phyloP scores from a whole-genome alignment of 495 filamentous ascomycete species.

The Pyrenula aspistea region DNA sequence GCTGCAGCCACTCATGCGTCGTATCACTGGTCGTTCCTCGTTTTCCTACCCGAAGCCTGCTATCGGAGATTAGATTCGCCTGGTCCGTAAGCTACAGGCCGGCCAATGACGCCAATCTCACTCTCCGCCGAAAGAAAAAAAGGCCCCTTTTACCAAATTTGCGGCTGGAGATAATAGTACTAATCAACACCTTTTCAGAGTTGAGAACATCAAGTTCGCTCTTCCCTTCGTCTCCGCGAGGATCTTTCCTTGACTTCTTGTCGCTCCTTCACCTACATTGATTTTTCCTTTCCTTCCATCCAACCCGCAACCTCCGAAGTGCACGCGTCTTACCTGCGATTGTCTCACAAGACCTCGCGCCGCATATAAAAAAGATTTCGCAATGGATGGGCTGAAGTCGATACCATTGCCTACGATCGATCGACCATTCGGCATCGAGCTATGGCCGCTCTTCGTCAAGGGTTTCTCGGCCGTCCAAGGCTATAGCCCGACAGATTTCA shows the following conservation, averaged over 20 bases:
- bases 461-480: conserved; percentile 62
- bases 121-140: no score
- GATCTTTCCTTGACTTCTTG: conserved; percentile 9
- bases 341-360: neutral
- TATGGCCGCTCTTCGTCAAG: conserved; percentile 93
- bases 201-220: conserved; percentile 8
- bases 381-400: neutral
- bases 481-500: conserved; percentile 47
- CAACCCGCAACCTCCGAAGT: neutral
- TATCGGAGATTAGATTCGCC: neutral
- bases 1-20: neutral
- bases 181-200: no score
- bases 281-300: conserved; percentile 7
- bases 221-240: conserved; percentile 13
- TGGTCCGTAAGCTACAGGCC: neutral
- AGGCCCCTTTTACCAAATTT: conserved; percentile 11
- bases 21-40: neutral
- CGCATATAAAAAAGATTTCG: neutral
- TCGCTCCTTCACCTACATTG: conserved; percentile 3
- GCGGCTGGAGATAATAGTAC: conserved; percentile 1
- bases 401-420: conserved; percentile 71
- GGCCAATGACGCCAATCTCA: neutral
- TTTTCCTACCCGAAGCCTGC: neutral
- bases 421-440: conserved; percentile 76
- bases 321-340: neutral